Evolutionary conservation across 192 early-diverging fungal species (phyloP).

Genomic region (Rhizophagus prolifer): DNA sequence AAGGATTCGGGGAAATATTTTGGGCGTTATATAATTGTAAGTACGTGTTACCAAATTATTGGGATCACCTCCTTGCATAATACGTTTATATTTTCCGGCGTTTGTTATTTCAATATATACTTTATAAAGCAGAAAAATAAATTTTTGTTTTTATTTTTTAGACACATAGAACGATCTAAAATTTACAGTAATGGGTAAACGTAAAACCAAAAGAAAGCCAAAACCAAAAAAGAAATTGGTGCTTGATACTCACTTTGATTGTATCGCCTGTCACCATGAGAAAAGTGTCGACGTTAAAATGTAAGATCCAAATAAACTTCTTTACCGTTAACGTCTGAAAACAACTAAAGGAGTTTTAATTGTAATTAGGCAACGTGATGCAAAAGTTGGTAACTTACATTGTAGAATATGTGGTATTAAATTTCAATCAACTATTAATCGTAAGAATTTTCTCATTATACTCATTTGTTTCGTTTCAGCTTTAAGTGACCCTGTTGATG

Average conservation of each 20-base stretch:
- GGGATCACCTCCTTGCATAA: no score
- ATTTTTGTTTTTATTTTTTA: no score
- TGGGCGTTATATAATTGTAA: no score
- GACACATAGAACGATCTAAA: not conserved
- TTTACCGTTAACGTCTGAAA: not conserved
- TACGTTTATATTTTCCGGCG: no score
- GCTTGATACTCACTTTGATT: conserved; percentile 72
- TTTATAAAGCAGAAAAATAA: no score
- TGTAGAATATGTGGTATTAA: conserved; percentile 73
- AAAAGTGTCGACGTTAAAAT: conserved; percentile 66
- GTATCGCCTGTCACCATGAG: conserved; percentile 86
- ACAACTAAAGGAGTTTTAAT: not conserved
- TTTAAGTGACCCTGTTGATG: conserved; percentile 80
- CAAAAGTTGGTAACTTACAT: conserved; percentile 66
- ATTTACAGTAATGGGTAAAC: conserved; percentile 42
- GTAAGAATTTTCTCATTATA: conserved; percentile 31
- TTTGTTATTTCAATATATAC: no score
- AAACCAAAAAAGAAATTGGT: conserved; percentile 53
- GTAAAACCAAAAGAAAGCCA: conserved; percentile 72
- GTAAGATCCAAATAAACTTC: conserved; percentile 43
- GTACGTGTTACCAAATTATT: no score
- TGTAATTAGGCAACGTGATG: conserved; percentile 49
- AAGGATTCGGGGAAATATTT: no score
- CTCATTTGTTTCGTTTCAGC: no score
- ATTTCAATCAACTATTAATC: conserved; percentile 69